Base-by-base conservation (phyloP, 768 basidiomycete genomes). In the Lentinula raphanica region DNA sequence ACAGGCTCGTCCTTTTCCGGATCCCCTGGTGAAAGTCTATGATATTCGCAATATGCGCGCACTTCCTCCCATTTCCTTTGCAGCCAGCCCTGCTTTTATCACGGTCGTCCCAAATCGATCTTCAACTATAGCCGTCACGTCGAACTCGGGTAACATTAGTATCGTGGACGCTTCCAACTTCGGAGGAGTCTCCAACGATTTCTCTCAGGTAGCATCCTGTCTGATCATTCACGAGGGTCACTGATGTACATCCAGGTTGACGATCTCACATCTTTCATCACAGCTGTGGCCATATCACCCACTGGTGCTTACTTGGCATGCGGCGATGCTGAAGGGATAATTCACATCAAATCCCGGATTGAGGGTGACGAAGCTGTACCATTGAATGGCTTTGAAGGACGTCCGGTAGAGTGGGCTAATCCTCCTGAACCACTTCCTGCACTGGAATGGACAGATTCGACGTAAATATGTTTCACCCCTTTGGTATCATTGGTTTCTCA, bases 291-390 rank as follows among this genome's bases (percentile, higher is more conserved):
- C 1, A 74, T 97, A 28, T 93, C 94, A 1, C 86, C 91, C 2
- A 88, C 88, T 3, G 93, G 90, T 35, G 85, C 89, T n/a, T 97
- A 93, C 66, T 78, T 98, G 67, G 94, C 92, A 0, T 94, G 95
- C 63, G 95, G 94, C 0, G 94, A 97, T 65, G 85, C 87, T 0
- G 87, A 91, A 42, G 94, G 95, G 17, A 75, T 78, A 5, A 80
- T 98, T 3, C 93, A 96, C 72, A 74, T 98, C 17, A 74, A 94
- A 65, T 84, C 88, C 49, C 88, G 90, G 54, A 80, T 79, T 11
- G 82, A 87, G 40, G 85, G 87, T 50, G 81, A 79, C 3, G 79
- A 72, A 17, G 72, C 82, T 0, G 64, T 74, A 29, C 90, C 92
- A 2, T 88, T 96, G 71, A 96, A 96, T 63, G 94, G 95, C 0